Evolutionary conservation across 805 yeast genomes (phyloP).

Genomic region (Starmerella stellata): DNA sequence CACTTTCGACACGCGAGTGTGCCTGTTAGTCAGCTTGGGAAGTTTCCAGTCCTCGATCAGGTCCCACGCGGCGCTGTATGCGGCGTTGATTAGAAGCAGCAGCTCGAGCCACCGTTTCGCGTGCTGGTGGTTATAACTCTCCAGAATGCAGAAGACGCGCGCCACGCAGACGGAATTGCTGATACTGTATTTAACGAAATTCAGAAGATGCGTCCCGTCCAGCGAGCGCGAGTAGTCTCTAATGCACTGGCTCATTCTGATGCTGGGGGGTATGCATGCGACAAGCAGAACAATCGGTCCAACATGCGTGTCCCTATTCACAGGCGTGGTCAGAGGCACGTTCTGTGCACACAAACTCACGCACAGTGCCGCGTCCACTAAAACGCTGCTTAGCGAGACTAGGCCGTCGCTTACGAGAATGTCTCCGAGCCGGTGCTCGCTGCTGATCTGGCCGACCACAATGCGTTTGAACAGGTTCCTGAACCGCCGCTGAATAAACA

Average conservation of each 20-base stretch:
- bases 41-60: conserved; percentile 62
- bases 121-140: conserved; percentile 2
- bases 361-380: conserved; percentile 49
- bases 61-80: conserved; percentile 80
- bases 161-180: conserved; percentile 12
- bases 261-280: conserved; percentile 41
- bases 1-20: conserved; percentile 28
- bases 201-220: conserved; percentile 41
- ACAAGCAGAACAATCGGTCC: conserved; percentile 19
- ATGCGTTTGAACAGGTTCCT: conserved; percentile 24
- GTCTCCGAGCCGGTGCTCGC: conserved; percentile 48
- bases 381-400: conserved; percentile 59
- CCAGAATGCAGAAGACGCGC: conserved; percentile 10
- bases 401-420: conserved; percentile 68
- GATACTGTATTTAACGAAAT: conserved; percentile 47
- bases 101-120: conserved; percentile 18
- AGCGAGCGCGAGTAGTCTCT: conserved; percentile 40
- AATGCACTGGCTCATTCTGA: conserved; percentile 69
- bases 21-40: conserved; percentile 1
- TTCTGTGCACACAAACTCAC: conserved; percentile 30
- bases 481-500: conserved; percentile 30
- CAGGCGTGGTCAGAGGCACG: conserved; percentile 10
- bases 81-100: conserved; percentile 44
- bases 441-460: conserved; percentile 40
- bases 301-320: conserved; percentile 3